phyloP scores from a whole-genome alignment of 2,329 filamentous ascomycete genomes.

The Xylariaceae sp. region DNA sequence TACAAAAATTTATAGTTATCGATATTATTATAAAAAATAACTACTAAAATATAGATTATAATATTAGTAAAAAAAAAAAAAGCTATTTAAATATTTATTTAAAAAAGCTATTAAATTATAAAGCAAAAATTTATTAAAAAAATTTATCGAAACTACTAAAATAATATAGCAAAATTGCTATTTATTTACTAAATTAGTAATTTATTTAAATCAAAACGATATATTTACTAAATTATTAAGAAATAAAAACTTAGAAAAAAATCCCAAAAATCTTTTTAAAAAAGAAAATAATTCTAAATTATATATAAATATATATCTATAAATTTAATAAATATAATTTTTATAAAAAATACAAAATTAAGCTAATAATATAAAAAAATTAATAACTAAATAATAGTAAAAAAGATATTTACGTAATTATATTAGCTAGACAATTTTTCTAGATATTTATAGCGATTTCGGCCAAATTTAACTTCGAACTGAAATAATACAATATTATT shows the following conservation, averaged over 20 bases:
- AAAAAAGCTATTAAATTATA: neutral
- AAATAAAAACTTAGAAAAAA: neutral
- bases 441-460: neutral
- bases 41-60: neutral
- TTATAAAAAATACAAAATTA: neutral
- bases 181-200: neutral
- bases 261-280: neutral
- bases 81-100: neutral
- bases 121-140: too few species aligned
- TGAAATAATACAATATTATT: neutral
- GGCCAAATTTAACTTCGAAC: neutral
- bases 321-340: neutral
- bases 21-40: neutral
- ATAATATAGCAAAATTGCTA: neutral
- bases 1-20: too few species aligned
- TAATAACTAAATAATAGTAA: neutral
- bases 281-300: neutral
- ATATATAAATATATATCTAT: neutral
- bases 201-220: neutral
- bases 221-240: neutral
- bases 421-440: neutral
- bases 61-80: neutral
- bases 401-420: neutral
- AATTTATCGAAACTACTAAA: too few species aligned
- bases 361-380: neutral